Conservation (phyloP, 768 basidiomycete genomes). For the Gloeophyllum trabeum region DNA sequence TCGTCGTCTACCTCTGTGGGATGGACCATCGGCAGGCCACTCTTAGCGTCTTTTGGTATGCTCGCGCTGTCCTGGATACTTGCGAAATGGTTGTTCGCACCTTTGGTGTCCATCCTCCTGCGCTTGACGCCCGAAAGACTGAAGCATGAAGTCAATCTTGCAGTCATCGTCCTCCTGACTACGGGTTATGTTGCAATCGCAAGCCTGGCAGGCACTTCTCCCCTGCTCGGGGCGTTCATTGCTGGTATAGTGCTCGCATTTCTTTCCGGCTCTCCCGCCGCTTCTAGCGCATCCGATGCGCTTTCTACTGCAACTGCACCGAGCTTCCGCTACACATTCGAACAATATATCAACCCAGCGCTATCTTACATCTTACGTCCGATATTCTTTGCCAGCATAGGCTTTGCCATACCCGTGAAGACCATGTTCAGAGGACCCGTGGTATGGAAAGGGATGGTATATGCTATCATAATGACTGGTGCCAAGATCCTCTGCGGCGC, state of each 20-base stretch:
- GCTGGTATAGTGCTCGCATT: constrained; percentile 38
- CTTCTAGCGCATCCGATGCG: too few species aligned
- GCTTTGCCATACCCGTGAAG: constrained; percentile 41
- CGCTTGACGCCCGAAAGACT: neutral
- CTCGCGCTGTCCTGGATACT: neutral
- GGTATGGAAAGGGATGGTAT: constrained; percentile 47
- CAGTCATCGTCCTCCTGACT: constrained; percentile 25
- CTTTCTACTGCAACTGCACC: too few species aligned
- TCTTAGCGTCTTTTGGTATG: neutral
- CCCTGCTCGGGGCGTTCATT: constrained; percentile 53
- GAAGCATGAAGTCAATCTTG: constrained; percentile 10
- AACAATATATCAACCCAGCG: neutral
- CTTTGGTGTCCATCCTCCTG: neutral
- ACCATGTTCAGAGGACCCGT: constrained; percentile 23
- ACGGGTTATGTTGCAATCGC: constrained; percentile 36
- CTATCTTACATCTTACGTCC: constrained; percentile 32
- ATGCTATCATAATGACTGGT: constrained; percentile 44
- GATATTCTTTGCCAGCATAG: constrained; percentile 60
- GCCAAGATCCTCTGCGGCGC: constrained; percentile 39
- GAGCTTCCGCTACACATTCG: neutral
- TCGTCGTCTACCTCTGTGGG: neutral
- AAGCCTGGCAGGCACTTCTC: constrained; percentile 44
- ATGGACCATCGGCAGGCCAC: neutral
- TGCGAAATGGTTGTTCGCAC: neutral
- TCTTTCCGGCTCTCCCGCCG: constrained; percentile 10